Conservation (phyloP, 495 filamentous ascomycete species). For the Hypoxylon crocopeplum region DNA sequence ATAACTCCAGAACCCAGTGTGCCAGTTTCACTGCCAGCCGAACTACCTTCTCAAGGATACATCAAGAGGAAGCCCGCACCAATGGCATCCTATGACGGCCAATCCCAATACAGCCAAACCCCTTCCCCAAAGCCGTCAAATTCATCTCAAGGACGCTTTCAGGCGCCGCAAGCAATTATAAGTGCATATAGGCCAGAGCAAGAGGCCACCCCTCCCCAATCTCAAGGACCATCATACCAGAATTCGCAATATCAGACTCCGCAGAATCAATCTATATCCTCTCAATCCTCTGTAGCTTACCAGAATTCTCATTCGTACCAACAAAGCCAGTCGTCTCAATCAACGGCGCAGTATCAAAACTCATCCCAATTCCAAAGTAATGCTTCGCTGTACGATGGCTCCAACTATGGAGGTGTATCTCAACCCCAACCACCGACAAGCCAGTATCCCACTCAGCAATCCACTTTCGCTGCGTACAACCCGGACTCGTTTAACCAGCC, state of each 20-base stretch:
- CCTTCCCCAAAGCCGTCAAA: conserved; percentile 28
- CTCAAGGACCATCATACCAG: conserved; percentile 1
- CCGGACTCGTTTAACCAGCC: conserved; percentile 24
- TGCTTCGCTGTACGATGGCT: conserved; percentile 12
- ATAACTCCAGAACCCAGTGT: neutral
- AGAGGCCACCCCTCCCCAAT: neutral
- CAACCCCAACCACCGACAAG: conserved; percentile 11
- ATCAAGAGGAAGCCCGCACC: conserved; percentile 38
- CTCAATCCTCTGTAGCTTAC: conserved; percentile 21
- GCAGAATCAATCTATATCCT: neutral
- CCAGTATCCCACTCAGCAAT: conserved; percentile 23
- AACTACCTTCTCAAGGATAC: conserved; percentile 28
- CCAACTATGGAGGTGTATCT: conserved; percentile 8
- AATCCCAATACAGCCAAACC: conserved; percentile 19
- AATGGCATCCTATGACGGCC: conserved; percentile 4
- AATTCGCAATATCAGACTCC: conserved; percentile 7
- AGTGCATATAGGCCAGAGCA: conserved; percentile 17
- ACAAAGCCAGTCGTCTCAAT: conserved; percentile 23
- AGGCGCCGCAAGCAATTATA: conserved; percentile 9
- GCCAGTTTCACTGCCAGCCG: conserved; percentile 1
- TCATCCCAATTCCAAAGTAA: conserved; percentile 24
- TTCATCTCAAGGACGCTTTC: conserved; percentile 5
- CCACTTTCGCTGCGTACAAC: conserved; percentile 35
- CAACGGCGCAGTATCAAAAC: conserved; percentile 13
- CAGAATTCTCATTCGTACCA: conserved; percentile 24